Base-by-base conservation (phyloP, 768 basidiomycete species). In the Xerocomellus amylosporus region DNA sequence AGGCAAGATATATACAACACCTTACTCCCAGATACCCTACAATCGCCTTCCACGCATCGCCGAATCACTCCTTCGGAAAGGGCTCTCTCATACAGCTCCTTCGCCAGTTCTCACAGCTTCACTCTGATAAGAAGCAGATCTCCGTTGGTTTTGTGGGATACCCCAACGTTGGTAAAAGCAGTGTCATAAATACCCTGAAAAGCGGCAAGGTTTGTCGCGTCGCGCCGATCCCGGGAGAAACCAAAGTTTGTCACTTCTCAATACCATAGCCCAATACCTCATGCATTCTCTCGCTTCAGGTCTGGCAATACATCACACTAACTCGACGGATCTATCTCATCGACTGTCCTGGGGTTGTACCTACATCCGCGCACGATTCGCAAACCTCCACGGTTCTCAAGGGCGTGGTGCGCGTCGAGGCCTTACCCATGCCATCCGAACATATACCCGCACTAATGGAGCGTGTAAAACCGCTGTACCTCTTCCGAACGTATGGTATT, bases 291-390 rank as follows among this genome's bases (percentile, higher is more conserved):
- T 42, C 37, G 19, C n/a, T 36, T 15, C 52, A 73, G 73, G 95
- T 98, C 61, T 99, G 97, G 97, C 96, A 99, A 80, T 99, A 99
- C 73, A 98, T 99, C 76, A 95, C 93, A 28, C 77, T 99, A 39
- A 99, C 95, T 55, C 84, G 88, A 58, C 83, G 90, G 50, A 99
- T 99, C 69, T 99, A 98, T 77, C 87, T 99, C 62, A 98, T 99
- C 75, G 97, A 99, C 74, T 99, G 97, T 69, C 97, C 97, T 28
- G 97, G 97, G 46, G 91, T 98, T 71, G 97, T 98, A 2, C 96
- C 96, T 2, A 87, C 93, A 17, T 95, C 93, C 22, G 89, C 93
- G 2, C 80, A 90, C 58, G 95, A 98, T 71, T 83, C 89, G 2
- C 87, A 96, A 66, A 92, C 93, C 0, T 83, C 85, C 15, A 97